Evolutionary conservation across 345 rosid genomes (phyloP), one percentile per base, ranked within the genome.

Genomic region (Eutrema japonicum): DNA sequence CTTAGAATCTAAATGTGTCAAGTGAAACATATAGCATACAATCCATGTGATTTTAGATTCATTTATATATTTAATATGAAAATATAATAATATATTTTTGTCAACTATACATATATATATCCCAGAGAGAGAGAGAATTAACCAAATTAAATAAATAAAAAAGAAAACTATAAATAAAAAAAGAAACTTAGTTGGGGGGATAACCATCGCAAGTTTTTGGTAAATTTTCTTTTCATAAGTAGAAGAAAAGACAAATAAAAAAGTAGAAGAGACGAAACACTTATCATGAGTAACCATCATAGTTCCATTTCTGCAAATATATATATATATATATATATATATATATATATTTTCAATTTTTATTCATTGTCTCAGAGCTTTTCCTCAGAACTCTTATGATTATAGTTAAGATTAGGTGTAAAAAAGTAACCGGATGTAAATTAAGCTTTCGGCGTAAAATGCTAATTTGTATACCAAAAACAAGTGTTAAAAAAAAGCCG

Each of bases 391-490:
- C 50, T 57, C 68, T 48, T 57, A 59, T 75, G 55, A 60, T 43
- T 68, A 10, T 48, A 67, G 72, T 43, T 74, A 67, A 67, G 65
- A 62, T 67, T 74, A 54, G 73, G 73, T 74, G 68, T 36, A 66
- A 36, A 48, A 58, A 74, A 56, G 70, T 65, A 56, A 73, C 33
- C 26, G 7, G 36, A 27, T 45, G 57, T 45, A 64, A 66, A 45
- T 40, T 2, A 66, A 58, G 53, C 78, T 59, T 74, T 75, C 73
- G 68, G 79, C 57, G 67, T 70, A 51, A 74, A 74, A 50, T 49
- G 47, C 26, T 43, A 52, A 42, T 35, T 56, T 26, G 16, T 29
- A 48, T 14, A 26, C 4, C 1, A 26, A 42, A 35, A 22, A 3
- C 22, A 30, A 3, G 6, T 13, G 30, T 33, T 33, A 10, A 11